Base-by-base conservation (phyloP, 2,329 filamentous ascomycete genomes). In the Penicillium rolfsii region DNA sequence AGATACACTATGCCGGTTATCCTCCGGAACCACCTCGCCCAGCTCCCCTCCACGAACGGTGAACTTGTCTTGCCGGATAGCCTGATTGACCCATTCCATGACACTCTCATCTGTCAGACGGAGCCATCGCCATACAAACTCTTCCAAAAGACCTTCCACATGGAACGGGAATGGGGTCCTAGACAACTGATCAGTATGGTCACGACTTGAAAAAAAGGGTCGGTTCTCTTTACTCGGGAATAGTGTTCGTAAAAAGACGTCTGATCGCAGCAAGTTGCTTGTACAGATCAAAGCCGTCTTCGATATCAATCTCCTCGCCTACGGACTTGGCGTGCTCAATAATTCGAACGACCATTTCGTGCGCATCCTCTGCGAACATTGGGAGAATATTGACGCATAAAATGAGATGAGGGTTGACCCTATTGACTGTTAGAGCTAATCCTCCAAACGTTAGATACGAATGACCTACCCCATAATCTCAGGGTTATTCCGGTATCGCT, bases 61-160 rank as follows among this genome's bases (percentile, higher is more conserved):
- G 77, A 98, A 99, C 59, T 87, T 80, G 74, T 99, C 95, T 68
- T 96, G 91, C 74, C 92, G 94, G 76, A 97, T 89, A 8, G 95
- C 93, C 70, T 94, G 87, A 50, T 96, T 92, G 41, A 98, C 91
- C 81, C 95, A 95, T 26, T 88, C 87, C 63, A 90, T 83, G 71
- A 97, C 88, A 71, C 89, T 92, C 36, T 82, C 81, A 70, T 98
- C 93, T 7, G 92, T 93, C 64, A 88, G 86, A 57, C 85, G 84
- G 64, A 99, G 91, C 93, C 93, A 99, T 60, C 92, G 88, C 93
- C 93, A 98, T 5, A 98, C 95, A 75, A 98, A 99, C 38, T 91
- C 89, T 63, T 93, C 90, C 19, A 99, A 83, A 16, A 96, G 81
- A 45, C 88, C 86, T 76, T 99, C 95, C 46, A 99, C 85, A 66